Evolutionary conservation across 768 basidiomycete genomes (phyloP).

Genomic region (Harrya chromipes): DNA sequence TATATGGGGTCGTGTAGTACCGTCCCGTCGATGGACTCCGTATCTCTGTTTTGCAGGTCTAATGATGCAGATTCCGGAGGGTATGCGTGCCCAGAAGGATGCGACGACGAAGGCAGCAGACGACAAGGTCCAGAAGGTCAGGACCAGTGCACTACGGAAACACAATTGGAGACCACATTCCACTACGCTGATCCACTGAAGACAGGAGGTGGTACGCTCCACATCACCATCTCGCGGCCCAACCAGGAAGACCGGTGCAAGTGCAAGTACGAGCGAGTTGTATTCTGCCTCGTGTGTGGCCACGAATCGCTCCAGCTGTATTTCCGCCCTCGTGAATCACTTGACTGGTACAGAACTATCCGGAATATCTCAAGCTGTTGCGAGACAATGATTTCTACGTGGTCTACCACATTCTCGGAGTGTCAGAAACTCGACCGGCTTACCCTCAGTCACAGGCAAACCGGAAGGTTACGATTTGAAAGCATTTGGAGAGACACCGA

Average conservation of each 20-base stretch:
- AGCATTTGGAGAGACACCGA: slow-evolving; percentile 44
- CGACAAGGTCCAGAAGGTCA: too few species aligned
- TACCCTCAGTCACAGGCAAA: slow-evolving; percentile 69
- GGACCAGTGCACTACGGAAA: too few species aligned
- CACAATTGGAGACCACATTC: not conserved
- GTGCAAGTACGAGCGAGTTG: too few species aligned
- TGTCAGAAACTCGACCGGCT: slow-evolving; percentile 69
- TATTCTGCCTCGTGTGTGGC: too few species aligned
- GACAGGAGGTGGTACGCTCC: slow-evolving; percentile 44
- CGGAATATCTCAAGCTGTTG: slow-evolving; percentile 49
- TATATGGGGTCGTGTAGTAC: too few species aligned
- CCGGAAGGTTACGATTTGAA: slow-evolving; percentile 68
- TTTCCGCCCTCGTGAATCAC: not conserved
- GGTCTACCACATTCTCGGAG: slow-evolving; percentile 71
- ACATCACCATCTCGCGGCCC: slow-evolving; percentile 37
- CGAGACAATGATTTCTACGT: slow-evolving; percentile 50
- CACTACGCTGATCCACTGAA: slow-evolving; percentile 20
- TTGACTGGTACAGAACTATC: slow-evolving; percentile 11
- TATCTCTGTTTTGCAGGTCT: too few species aligned
- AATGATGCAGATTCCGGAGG: too few species aligned
- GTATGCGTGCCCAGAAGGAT: too few species aligned
- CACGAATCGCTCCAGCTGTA: too few species aligned
- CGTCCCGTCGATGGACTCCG: too few species aligned
- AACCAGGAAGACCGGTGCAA: slow-evolving; percentile 29
- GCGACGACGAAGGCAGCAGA: too few species aligned